Conservation (phyloP, 2,329 filamentous ascomycete species). For the Cordyceps militaris region DNA sequence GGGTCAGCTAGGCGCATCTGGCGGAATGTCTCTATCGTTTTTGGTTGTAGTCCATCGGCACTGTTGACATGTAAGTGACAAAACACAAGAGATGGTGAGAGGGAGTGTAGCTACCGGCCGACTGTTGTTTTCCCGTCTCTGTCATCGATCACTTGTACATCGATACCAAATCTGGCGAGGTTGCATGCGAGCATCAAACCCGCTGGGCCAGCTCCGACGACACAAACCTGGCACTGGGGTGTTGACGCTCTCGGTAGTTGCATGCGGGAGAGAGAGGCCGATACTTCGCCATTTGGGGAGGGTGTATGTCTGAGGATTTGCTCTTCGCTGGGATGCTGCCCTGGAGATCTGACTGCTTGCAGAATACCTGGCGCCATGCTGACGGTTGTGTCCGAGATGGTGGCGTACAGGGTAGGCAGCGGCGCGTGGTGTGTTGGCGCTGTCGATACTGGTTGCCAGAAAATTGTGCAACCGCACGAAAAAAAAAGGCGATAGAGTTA, state of each 20-base stretch:
- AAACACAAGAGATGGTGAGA: neutral
- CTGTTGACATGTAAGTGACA: slow-evolving; percentile 22
- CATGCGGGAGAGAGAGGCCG: slow-evolving; percentile 41
- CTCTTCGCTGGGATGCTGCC: slow-evolving; percentile 17
- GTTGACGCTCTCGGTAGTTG: slow-evolving; percentile 40
- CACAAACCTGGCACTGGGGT: slow-evolving; percentile 39
- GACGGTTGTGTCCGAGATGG: neutral
- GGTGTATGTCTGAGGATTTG: slow-evolving; percentile 5
- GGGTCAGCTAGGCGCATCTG: slow-evolving; percentile 67
- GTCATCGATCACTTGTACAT: slow-evolving; percentile 60
- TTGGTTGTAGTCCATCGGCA: slow-evolving; percentile 69
- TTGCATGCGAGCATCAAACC: slow-evolving; percentile 49
- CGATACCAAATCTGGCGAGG: slow-evolving; percentile 59
- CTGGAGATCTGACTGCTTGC: neutral
- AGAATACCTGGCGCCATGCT: slow-evolving; percentile 18
- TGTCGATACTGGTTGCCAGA: neutral
- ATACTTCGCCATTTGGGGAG: slow-evolving; percentile 27
- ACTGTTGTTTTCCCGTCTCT: slow-evolving; percentile 60
- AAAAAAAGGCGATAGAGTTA: no score
- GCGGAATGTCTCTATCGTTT: slow-evolving; percentile 69
- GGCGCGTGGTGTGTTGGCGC: neutral
- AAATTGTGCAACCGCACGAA: neutral
- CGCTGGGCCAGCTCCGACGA: slow-evolving; percentile 50
- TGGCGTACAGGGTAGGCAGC: neutral
- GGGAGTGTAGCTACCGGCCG: slow-evolving; percentile 37